A percentile compares a stretch with the other conserved stretches of the same genome.
Conservation (phyloP, 176 grass and related monocot species). For the Cenchrus fungigraminus region DNA sequence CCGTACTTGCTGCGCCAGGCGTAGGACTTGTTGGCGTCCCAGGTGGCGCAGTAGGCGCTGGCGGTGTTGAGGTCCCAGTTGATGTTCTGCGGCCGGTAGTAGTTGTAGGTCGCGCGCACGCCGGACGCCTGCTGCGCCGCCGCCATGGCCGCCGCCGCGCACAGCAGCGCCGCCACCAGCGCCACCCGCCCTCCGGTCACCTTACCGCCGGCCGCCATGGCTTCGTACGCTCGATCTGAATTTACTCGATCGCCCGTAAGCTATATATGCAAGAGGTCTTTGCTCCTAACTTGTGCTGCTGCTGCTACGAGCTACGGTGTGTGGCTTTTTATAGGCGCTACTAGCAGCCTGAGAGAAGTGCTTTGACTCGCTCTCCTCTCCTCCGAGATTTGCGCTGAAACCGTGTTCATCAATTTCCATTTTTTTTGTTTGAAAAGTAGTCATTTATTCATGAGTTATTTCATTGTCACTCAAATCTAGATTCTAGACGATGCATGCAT, state of each 20-base stretch:
- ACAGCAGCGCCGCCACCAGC: constrained; percentile 29
- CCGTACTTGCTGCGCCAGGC: constrained; percentile 69
- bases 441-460: too few relatives aligned
- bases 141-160: background rate
- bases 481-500: background rate
- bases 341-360: background rate
- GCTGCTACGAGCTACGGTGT: background rate
- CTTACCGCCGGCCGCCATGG: background rate
- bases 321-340: background rate
- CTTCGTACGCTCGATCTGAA: too few relatives aligned
- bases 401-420: too few relatives aligned
- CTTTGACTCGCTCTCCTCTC: background rate
- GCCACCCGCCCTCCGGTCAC: too few relatives aligned
- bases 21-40: constrained; percentile 62
- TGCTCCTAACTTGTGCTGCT: background rate
- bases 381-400: background rate
- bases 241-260: background rate
- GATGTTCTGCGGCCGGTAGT: constrained; percentile 41
- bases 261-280: background rate
- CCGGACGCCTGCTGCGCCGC: constrained; percentile 38
- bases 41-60: constrained; percentile 68
- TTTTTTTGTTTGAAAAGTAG: too few relatives aligned
- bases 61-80: constrained; percentile 50
- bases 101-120: constrained; percentile 56
- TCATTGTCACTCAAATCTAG: background rate